A percentile compares a stretch with the other conserved stretches of the same genome.
Conservation (phyloP, 2,329 filamentous ascomycete species). For the Malbranchea zuffiana region DNA sequence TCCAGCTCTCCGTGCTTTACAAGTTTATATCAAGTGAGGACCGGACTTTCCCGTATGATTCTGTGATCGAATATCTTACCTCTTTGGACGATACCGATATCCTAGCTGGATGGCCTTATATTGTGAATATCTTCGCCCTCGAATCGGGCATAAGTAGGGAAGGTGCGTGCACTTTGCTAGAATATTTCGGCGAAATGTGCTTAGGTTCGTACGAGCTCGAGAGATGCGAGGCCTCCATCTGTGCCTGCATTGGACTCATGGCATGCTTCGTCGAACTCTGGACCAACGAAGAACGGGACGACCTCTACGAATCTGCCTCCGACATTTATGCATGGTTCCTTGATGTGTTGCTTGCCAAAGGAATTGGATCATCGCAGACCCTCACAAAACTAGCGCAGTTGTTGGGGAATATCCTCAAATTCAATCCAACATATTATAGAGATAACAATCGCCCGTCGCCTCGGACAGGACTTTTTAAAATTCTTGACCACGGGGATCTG, state of each 20-base stretch:
- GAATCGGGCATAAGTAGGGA: conserved; percentile 19
- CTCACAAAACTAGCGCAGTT: conserved; percentile 58
- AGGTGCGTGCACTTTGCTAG: conserved; percentile 37
- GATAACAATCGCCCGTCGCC: conserved; percentile 50
- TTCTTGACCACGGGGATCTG: conserved; percentile 57
- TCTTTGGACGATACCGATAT: conserved; percentile 30
- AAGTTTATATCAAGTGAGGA: conserved; percentile 11
- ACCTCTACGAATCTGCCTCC: conserved; percentile 55
- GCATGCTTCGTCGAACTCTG: conserved; percentile 53
- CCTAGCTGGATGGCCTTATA: conserved; percentile 25
- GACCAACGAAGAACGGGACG: conserved; percentile 45
- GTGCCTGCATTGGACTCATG: conserved; percentile 57
- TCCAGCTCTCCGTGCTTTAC: conserved; percentile 26
- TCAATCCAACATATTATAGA: conserved; percentile 56
- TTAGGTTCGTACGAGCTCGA: conserved; percentile 50
- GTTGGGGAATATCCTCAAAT: conserved; percentile 57
- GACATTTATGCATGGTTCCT: conserved; percentile 75
- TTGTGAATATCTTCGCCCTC: conserved; percentile 21
- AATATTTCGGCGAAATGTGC: conserved; percentile 38
- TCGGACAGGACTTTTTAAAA: conserved; percentile 60
- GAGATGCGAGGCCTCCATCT: conserved; percentile 62
- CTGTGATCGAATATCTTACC: conserved; percentile 28
- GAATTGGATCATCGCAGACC: conserved; percentile 57
- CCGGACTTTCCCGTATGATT: conserved; percentile 1
- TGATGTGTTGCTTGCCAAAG: conserved; percentile 53